Percentiles rank a stretch among this genome's conserved stretches.
Evolutionary conservation across 176 grass and related monocot species (phyloP).

Genomic region (Hyparrhenia diplandra): DNA sequence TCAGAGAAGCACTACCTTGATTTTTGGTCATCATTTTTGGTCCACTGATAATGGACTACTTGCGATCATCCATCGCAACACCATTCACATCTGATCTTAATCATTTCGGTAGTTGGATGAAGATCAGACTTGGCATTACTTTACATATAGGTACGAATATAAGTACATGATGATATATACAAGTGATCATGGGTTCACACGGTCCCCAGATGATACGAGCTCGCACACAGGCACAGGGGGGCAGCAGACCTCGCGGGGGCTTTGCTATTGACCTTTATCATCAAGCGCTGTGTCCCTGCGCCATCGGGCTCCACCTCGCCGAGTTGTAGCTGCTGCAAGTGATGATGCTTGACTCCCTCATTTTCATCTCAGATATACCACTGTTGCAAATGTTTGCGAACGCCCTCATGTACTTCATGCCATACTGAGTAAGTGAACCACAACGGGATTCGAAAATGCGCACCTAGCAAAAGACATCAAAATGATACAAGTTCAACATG

Average conservation of each 20-base stretch:
- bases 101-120: slow-evolving; percentile 16
- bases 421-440: slow-evolving; percentile 80
- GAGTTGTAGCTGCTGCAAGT: slow-evolving; percentile 46
- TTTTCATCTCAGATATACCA: slow-evolving; percentile 38
- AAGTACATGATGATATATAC: neutral
- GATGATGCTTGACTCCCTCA: slow-evolving; percentile 47
- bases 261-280: neutral
- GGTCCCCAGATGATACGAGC: neutral
- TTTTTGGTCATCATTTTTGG: slow-evolving; percentile 26
- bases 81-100: neutral
- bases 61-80: neutral
- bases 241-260: neutral
- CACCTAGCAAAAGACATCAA: slow-evolving; percentile 39
- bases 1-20: neutral
- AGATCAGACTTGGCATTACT: neutral
- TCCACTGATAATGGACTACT: neutral
- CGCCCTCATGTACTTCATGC: slow-evolving; percentile 82
- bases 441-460: slow-evolving; percentile 66
- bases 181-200: neutral
- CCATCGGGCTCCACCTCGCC: slow-evolving; percentile 55
- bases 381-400: slow-evolving; percentile 87
- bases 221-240: neutral
- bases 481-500: neutral
- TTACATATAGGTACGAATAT: neutral
- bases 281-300: slow-evolving; percentile 61